Evolutionary conservation across 2,329 filamentous ascomycete genomes (phyloP), one percentile per base, ranked within the genome.

Genomic region (Teratosphaeria nubilosa): DNA sequence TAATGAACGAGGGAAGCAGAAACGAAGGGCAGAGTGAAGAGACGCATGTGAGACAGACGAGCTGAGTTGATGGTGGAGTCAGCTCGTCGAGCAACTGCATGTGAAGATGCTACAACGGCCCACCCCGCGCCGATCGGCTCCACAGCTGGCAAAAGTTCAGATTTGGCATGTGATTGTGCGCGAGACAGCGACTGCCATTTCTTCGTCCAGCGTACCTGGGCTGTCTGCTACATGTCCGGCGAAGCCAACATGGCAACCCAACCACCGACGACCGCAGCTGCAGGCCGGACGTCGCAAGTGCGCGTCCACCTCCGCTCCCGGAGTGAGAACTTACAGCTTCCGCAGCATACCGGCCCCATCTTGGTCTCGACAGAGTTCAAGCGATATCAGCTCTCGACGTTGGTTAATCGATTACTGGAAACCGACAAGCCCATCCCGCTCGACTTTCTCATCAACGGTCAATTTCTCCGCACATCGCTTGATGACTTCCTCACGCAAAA

Each of bases 401-500:
- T 86, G 59, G 82, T 86, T 57, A 86, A 86, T 69, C 80, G 80
- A 62, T 76, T 86, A 11, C 74, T 86, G 31, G 74, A 78, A 37
- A 80, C 76, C 59, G 77, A 80, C 56, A 80, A 80, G 66, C 84
- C 88, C 13, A 81, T 91, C 53, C 90, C 90, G 20, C 87, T 99
- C 75, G 94, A 99, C 75, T 97, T 99, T 77, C 82, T 99, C 66
- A 86, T 95, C 75, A 94, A 96, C 74, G 94, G 94, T 73, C 86
- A 87, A 69, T 96, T 95, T 74, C 82, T 99, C 55, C 87, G 89
- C 62, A 88, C 91, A 27, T 90, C 89, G 20, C 83, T 99, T 64
- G 90, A 96, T 72, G 89, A 96, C 69, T 96, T 95, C 75, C 84
- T 99, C 60, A 86, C 86, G 16, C 79, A 85, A 62, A 88, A 94